Evolutionary conservation across 225 moss, liverwort and hornwort genomes (phyloP), one percentile per base, ranked within the genome.

Genomic region (Asterella californica): DNA sequence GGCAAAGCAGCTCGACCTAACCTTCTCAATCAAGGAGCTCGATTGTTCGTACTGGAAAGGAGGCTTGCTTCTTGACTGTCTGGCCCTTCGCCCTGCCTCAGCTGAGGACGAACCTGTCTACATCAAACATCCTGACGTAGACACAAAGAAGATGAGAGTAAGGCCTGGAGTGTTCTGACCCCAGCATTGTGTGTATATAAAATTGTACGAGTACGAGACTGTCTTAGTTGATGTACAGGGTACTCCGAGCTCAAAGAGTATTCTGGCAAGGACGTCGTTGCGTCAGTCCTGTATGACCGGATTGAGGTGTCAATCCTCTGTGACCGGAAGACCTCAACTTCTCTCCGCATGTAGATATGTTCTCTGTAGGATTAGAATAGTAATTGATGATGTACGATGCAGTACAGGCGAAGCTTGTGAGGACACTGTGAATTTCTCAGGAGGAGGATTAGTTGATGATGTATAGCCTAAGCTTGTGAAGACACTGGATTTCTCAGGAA

Each of bases 1-100:
- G 45, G 79, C 83, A 24, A 85, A 86, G 83, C 86, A 90, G 76
- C 83, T 96, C 14, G 83, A 91, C 15, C 52, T 96, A 50, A 36
- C 70, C 15, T 96, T 85, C 75, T 74, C 77, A 46, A 90, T 94
- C 29, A 81, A 77, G 59, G 96, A 94, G 79, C 86, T 83, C 15
- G 96, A 96, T 67, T 88, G 86, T 45, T 70, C 90, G 1, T 92
- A 83, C 69, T 96, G 96, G 96, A 96, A 96, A 83, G 96, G 96
- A 72, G 96, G 92, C 1, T 81, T 96, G 47, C 91, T 79, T 49
- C 75, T 96, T 62, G 96, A 96, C 81, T 94, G 91, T 76, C 80
- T 96, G 71, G 88, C 85, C 37, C 65, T 96, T 72, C 84, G 90
- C 74, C 92, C 96, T 53, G 70, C 82, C 17, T 84, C 83, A 18